These are phyloP conservation scores for Phytomonas francai DNA, from an alignment of 208 protist species.

Conservation along the genomic window DNA sequence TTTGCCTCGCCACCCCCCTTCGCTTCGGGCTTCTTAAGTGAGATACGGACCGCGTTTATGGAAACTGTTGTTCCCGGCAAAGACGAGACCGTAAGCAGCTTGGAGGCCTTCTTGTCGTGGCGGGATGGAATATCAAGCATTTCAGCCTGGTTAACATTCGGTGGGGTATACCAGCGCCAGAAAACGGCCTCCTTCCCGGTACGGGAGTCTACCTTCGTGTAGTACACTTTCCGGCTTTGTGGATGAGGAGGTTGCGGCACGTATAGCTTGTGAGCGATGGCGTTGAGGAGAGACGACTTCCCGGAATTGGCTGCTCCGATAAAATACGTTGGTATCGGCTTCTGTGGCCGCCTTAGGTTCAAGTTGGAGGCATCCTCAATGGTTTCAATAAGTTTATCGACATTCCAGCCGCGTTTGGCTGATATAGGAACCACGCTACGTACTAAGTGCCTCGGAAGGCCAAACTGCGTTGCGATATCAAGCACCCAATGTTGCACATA, in stretches of 20 bases:
- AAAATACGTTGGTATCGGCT: slow-evolving; percentile 83
- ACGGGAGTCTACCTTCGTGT: slow-evolving; percentile 43
- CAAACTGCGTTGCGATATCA: slow-evolving; percentile 78
- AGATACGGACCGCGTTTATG: slow-evolving; percentile 68
- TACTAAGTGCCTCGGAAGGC: slow-evolving; percentile 71
- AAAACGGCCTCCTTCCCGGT: slow-evolving; percentile 64
- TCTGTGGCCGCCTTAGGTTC: slow-evolving; percentile 56
- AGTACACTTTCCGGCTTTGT: slow-evolving; percentile 83
- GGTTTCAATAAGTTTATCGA: slow-evolving; percentile 53
- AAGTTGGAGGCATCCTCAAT: slow-evolving; percentile 80
- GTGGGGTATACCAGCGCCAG: slow-evolving; percentile 88
- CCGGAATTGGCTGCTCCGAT: slow-evolving; percentile 85
- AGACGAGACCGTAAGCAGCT: slow-evolving; percentile 85
- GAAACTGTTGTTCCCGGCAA: slow-evolving; percentile 85
- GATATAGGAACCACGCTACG: slow-evolving; percentile 68
- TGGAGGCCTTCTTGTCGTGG: slow-evolving; percentile 81
- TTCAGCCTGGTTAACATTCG: slow-evolving; percentile 82
- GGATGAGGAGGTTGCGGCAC: slow-evolving; percentile 82
- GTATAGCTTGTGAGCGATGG: slow-evolving; percentile 82
- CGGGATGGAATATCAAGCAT: slow-evolving; percentile 83
- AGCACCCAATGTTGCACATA: slow-evolving; percentile 73
- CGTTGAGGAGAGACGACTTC: slow-evolving; percentile 91
- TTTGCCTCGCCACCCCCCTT: slow-evolving; percentile 8
- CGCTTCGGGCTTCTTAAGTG: slow-evolving; percentile 18
- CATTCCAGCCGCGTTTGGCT: slow-evolving; percentile 87